A percentile compares a stretch with the other conserved stretches of the same genome.
Evolutionary conservation across 1,139 yeast species (phyloP).

Genomic region (Hansenula lynferdii): DNA sequence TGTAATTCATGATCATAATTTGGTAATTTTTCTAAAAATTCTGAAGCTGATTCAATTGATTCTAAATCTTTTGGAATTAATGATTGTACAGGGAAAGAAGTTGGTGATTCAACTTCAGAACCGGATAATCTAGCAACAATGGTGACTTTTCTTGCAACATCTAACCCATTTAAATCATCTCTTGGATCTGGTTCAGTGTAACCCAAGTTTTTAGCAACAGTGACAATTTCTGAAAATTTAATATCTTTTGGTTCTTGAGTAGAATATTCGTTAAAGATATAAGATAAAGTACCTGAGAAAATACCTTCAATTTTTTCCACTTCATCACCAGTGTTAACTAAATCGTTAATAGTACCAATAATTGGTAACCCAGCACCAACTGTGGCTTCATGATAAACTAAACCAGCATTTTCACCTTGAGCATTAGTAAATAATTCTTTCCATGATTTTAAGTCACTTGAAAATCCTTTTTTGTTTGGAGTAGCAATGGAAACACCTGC

Average conservation of each 20-base stretch:
- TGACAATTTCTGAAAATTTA: conserved; percentile 86
- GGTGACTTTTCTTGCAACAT: conserved; percentile 97
- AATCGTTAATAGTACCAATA: conserved; percentile 80
- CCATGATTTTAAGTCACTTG: conserved; percentile 76
- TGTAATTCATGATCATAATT: conserved; percentile 77
- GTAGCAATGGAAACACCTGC: conserved; percentile 92
- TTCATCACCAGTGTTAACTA: conserved; percentile 88
- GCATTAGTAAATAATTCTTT: conserved; percentile 59
- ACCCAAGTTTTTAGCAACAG: conserved; percentile 83
- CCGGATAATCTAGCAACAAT: conserved; percentile 93
- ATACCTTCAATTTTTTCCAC: conserved; percentile 91
- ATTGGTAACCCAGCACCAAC: conserved; percentile 99
- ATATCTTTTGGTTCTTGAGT: conserved; percentile 55
- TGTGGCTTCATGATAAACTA: conserved; percentile 97
- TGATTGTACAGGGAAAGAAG: conserved; percentile 94
- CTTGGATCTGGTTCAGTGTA: conserved; percentile 99
- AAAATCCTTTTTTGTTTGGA: conserved; percentile 96
- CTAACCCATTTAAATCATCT: conserved; percentile 96
- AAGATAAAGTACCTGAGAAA: conserved; percentile 94
- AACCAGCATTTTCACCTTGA: conserved; percentile 52
- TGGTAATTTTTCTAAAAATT: conserved; percentile 77
- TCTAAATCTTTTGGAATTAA: conserved; percentile 86
- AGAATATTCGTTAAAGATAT: conserved; percentile 90
- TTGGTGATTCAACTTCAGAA: conserved; percentile 77
- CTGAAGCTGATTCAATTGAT: conserved; percentile 64